phyloP scores from a whole-genome alignment of 139 green algal species.

The Haematococcus lacustris region DNA sequence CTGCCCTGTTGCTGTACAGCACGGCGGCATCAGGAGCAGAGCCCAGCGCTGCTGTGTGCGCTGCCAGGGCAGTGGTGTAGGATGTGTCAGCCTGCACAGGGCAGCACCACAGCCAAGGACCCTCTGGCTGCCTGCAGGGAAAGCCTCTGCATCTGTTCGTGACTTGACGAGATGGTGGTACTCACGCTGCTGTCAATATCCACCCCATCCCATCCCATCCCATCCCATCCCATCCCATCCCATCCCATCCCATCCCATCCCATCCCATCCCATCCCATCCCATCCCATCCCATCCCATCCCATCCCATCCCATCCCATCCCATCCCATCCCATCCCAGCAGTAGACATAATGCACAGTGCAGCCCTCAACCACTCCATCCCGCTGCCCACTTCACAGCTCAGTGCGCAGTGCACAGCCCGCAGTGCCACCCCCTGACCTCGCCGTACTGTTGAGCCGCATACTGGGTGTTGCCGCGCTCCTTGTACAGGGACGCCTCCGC shows the following conservation, averaged over 20 bases:
- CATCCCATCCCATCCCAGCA: not conserved
- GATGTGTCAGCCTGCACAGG: conserved; percentile 3
- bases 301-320: not conserved
- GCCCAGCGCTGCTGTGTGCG: not conserved
- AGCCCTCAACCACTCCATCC: not conserved
- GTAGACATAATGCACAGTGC: not conserved
- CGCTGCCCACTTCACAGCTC: not conserved
- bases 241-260: not conserved
- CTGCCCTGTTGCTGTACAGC: conserved; percentile 37
- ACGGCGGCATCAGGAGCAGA: conserved; percentile 12
- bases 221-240: not conserved
- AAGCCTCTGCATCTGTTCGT: not conserved
- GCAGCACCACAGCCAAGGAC: not conserved
- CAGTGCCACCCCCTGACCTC: not conserved
- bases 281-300: not conserved
- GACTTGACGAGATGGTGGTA: not conserved
- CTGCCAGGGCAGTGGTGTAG: conserved; percentile 1
- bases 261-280: not conserved
- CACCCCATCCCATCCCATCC: not conserved
- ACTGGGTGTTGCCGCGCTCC: conserved; percentile 1
- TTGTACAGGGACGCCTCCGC: conserved; percentile 7
- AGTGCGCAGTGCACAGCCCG: not conserved
- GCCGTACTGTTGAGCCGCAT: conserved; percentile 5
- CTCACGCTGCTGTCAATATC: not conserved
- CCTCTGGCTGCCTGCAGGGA: not conserved